Percentiles rank a stretch among this genome's conserved stretches.
phyloP scores from a whole-genome alignment of 1,139 yeast genomes.

The Hyphopichia burtonii region DNA sequence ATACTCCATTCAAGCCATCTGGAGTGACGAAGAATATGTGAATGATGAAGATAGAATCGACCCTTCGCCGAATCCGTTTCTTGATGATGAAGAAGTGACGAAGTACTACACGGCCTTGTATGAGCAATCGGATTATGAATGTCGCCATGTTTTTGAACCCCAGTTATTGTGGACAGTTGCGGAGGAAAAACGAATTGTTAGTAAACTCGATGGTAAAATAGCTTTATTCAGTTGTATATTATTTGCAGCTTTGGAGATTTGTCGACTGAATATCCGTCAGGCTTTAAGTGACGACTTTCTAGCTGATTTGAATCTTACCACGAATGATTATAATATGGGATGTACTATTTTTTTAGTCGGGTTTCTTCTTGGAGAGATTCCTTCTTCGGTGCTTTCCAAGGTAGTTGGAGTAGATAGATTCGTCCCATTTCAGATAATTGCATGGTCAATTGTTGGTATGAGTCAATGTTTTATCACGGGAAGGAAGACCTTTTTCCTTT shows the following conservation, averaged over 20 bases:
- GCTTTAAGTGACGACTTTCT: conserved; percentile 33
- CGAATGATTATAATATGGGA: conserved; percentile 32
- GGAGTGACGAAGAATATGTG: neutral
- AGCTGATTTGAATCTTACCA: conserved; percentile 24
- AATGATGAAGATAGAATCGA: neutral
- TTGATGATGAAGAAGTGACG: conserved; percentile 8
- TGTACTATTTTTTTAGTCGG: conserved; percentile 27
- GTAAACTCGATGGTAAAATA: conserved; percentile 26
- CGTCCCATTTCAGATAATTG: conserved; percentile 31
- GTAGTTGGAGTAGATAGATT: conserved; percentile 31
- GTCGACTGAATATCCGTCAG: conserved; percentile 30
- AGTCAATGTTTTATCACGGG: conserved; percentile 41
- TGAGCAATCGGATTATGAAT: conserved; percentile 19
- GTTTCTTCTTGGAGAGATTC: conserved; percentile 32
- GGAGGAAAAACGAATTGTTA: conserved; percentile 19
- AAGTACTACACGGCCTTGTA: conserved; percentile 17
- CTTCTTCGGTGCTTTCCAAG: conserved; percentile 33
- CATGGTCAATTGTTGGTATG: conserved; percentile 51
- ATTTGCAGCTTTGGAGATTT: conserved; percentile 33
- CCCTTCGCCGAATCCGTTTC: conserved; percentile 1
- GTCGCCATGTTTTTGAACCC: conserved; percentile 21
- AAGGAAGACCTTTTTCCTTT: conserved; percentile 33
- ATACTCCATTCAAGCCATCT: neutral
- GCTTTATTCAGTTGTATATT: conserved; percentile 28
- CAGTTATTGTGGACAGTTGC: conserved; percentile 19